phyloP scores from a whole-genome alignment of 805 yeast genomes.

The Kodamaea restingae region DNA sequence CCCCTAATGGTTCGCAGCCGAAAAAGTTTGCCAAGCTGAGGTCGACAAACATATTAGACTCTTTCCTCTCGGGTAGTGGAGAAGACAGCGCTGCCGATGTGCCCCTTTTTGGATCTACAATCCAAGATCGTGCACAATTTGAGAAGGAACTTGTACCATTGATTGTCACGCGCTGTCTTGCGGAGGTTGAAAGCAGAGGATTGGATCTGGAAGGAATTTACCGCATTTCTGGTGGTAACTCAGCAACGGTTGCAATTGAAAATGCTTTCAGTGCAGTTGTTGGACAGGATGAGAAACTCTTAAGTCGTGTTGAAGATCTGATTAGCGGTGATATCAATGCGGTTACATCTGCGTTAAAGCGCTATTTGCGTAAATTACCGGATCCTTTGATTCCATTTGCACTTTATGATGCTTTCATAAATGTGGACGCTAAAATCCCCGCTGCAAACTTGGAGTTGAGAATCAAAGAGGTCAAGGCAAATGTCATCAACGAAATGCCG shows the following conservation, averaged over 20 bases:
- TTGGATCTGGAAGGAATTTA: conserved; percentile 82
- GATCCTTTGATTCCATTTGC: conserved; percentile 77
- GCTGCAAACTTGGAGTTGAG: conserved; percentile 25
- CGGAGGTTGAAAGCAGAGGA: conserved; percentile 75
- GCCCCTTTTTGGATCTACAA: conserved; percentile 47
- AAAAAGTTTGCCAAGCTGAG: conserved; percentile 36
- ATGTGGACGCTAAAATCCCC: conserved; percentile 39
- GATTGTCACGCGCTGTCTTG: conserved; percentile 65
- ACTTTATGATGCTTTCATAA: conserved; percentile 63
- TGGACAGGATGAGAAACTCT: conserved; percentile 7
- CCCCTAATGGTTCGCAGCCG: conserved; percentile 13
- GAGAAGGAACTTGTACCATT: conserved; percentile 68
- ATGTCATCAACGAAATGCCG: conserved; percentile 55
- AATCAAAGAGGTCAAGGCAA: conserved; percentile 38
- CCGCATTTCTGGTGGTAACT: conserved; percentile 80
- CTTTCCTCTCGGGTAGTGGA: conserved; percentile 17
- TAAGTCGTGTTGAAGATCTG: conserved; percentile 26
- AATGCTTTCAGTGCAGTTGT: conserved; percentile 34
- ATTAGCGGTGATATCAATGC: conserved; percentile 75
- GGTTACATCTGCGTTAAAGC: conserved; percentile 78
- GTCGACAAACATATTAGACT: conserved; percentile 44
- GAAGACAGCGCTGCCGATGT: conserved; percentile 12
- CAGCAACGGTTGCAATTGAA: conserved; percentile 54
- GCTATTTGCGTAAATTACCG: conserved; percentile 80
- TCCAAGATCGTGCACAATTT: conserved; percentile 56